Percentiles rank a stretch among this genome's conserved stretches.
Conservation (phyloP, 441 rosid species). For the Raphanus hybrid region DNA sequence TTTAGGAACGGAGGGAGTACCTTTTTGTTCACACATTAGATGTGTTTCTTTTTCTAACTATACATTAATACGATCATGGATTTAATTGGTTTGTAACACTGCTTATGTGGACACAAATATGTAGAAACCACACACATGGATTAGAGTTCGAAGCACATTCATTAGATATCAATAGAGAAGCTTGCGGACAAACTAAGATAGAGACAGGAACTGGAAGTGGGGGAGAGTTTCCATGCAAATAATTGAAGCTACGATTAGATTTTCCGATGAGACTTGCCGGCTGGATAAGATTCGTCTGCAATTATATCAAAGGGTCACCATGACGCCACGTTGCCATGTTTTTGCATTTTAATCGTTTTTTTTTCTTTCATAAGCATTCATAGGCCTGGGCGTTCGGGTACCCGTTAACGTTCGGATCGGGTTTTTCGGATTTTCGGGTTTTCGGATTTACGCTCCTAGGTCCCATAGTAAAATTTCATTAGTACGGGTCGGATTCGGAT, state of each 20-base stretch:
- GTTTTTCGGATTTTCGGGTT: too few relatives aligned
- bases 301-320: constrained; percentile 28
- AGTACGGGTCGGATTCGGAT: too few relatives aligned
- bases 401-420: too few relatives aligned
- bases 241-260: constrained; percentile 43
- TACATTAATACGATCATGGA: too few relatives aligned
- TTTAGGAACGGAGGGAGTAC: too few relatives aligned
- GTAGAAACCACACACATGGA: constrained; percentile 36
- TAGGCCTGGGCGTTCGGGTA: too few relatives aligned
- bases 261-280: constrained; percentile 46
- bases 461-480: too few relatives aligned
- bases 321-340: constrained; percentile 34
- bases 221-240: constrained; percentile 45
- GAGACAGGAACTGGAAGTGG: constrained; percentile 40
- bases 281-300: constrained; percentile 35
- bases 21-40: too few relatives aligned
- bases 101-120: constrained; percentile 26
- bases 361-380: background rate
- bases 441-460: too few relatives aligned
- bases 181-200: constrained; percentile 33
- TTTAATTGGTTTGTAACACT: background rate
- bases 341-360: background rate
- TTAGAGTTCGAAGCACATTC: constrained; percentile 23
- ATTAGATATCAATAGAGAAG: constrained; percentile 35
- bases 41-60: too few relatives aligned